Conservation (phyloP, 2,329 filamentous ascomycete genomes). For the Orbilia quercus region DNA sequence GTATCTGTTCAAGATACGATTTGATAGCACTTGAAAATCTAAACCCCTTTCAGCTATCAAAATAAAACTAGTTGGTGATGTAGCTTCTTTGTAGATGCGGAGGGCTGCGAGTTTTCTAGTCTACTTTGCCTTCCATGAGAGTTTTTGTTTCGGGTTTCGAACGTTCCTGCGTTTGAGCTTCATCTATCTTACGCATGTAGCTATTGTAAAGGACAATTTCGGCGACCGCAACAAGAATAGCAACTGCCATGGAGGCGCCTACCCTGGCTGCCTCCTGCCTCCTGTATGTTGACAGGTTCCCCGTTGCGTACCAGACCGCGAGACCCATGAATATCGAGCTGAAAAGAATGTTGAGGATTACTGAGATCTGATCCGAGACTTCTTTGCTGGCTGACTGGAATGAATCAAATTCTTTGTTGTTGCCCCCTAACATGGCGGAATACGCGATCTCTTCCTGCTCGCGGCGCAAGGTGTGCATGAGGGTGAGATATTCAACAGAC, state of each 20-base stretch:
- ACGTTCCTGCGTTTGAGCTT: constrained; percentile 31
- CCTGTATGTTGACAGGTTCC: constrained; percentile 40
- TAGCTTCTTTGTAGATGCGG: too few relatives aligned
- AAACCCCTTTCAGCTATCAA: too few relatives aligned
- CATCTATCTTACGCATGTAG: constrained; percentile 40
- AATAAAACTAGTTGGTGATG: too few relatives aligned
- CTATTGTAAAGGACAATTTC: constrained; percentile 46
- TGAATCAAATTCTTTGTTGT: not conserved
- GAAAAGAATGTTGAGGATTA: constrained; percentile 46
- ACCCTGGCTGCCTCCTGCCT: constrained; percentile 28
- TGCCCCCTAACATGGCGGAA: constrained; percentile 32
- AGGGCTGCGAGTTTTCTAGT: not conserved
- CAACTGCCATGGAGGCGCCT: constrained; percentile 36
- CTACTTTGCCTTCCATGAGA: not conserved
- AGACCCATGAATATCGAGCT: constrained; percentile 47
- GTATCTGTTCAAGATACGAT: too few relatives aligned
- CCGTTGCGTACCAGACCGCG: constrained; percentile 49
- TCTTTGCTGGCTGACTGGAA: constrained; percentile 41
- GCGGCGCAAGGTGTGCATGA: constrained; percentile 35
- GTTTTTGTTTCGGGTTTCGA: constrained; percentile 33
- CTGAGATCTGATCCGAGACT: constrained; percentile 46
- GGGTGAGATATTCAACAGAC: constrained; percentile 31
- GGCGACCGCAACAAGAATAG: constrained; percentile 41
- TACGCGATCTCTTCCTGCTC: constrained; percentile 45
- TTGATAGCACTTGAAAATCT: too few relatives aligned